Conservation (phyloP, 2,329 filamentous ascomycete genomes). For the Hypoxylon sp. region DNA sequence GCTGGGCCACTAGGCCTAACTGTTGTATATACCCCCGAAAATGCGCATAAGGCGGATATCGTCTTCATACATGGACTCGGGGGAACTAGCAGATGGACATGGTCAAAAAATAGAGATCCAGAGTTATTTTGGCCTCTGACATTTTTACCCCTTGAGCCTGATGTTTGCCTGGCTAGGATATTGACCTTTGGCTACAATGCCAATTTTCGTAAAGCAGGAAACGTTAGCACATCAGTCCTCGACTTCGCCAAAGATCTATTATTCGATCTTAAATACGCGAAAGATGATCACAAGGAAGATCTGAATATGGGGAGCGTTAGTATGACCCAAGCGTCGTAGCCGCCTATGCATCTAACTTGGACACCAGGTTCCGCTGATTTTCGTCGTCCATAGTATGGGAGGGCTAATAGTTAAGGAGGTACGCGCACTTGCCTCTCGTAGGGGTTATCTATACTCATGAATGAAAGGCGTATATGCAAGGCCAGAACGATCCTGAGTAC, state of each 20-base stretch:
- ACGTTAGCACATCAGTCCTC: conserved; percentile 45
- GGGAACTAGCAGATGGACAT: conserved; percentile 52
- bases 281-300: conserved; percentile 43
- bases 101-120: conserved; percentile 51
- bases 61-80: conserved; percentile 57
- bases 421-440: no score
- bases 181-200: conserved; percentile 56
- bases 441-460: no score
- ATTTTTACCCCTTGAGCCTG: conserved; percentile 53
- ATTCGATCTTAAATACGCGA: conserved; percentile 49
- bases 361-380: conserved; percentile 47
- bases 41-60: conserved; percentile 48
- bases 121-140: conserved; percentile 53
- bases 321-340: background rate
- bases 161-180: conserved; percentile 50
- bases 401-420: conserved; percentile 53
- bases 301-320: conserved; percentile 47
- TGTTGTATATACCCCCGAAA: conserved; percentile 40
- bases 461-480: conserved; percentile 48
- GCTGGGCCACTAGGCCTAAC: conserved; percentile 38
- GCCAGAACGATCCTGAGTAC: conserved; percentile 48
- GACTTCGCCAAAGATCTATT: conserved; percentile 56
- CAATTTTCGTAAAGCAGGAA: conserved; percentile 42
- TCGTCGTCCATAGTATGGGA: conserved; percentile 54
- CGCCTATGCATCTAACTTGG: background rate